A percentile compares a stretch with the other conserved stretches of the same genome.
Evolutionary conservation across 2,329 filamentous ascomycete species (phyloP).

Genomic region (Periconia digitata): DNA sequence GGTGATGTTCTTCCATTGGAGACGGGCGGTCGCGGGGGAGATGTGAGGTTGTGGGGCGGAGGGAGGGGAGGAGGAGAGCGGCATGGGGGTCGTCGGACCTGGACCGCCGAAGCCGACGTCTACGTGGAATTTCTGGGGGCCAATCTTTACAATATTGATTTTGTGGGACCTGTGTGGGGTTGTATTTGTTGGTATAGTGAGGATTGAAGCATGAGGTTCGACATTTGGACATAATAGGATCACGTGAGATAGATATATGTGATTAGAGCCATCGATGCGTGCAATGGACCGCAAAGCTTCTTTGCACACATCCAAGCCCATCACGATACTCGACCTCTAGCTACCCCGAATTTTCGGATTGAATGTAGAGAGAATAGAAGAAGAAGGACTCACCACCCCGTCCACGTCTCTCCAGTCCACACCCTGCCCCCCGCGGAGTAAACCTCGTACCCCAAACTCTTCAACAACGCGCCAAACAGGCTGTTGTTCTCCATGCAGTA

Average conservation of each 20-base stretch:
- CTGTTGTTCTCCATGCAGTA: conserved; percentile 65
- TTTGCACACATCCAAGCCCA: no score
- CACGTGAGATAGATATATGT: background rate
- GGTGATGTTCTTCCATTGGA: conserved; percentile 38
- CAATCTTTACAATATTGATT: conserved; percentile 48
- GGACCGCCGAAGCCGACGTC: conserved; percentile 49
- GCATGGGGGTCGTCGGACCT: conserved; percentile 43
- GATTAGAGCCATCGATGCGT: background rate
- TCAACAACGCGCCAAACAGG: conserved; percentile 55
- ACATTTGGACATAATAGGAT: no score
- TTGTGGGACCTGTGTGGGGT: conserved; percentile 43
- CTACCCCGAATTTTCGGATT: no score
- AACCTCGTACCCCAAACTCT: conserved; percentile 53
- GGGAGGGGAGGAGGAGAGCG: conserved; percentile 32
- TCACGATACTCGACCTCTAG: no score
- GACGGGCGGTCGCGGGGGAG: conserved; percentile 30
- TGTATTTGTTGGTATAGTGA: background rate
- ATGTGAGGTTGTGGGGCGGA: conserved; percentile 29
- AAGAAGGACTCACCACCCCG: conserved; percentile 30
- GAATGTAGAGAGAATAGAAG: background rate
- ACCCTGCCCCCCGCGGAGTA: conserved; percentile 47
- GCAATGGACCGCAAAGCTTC: no score
- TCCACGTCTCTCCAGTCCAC: conserved; percentile 23
- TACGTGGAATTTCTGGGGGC: conserved; percentile 36
- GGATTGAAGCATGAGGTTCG: no score